A percentile compares a stretch with the other conserved stretches of the same genome.
Evolutionary conservation across 306 rosid species (phyloP).

Genomic region (Casuarina glauca): DNA sequence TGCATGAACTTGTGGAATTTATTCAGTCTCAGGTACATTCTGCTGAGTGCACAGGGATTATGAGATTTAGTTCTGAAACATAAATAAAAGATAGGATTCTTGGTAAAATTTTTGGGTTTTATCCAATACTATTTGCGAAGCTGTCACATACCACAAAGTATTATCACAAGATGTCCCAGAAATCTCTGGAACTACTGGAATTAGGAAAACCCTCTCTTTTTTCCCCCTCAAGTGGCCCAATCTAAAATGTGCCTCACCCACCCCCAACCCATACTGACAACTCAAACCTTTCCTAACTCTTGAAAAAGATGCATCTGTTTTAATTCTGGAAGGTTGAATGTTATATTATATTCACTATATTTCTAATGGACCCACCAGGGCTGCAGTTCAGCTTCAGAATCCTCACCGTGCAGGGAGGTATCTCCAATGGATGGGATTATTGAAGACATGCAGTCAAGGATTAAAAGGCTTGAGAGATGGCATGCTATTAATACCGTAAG

Average conservation of each 20-base stretch:
- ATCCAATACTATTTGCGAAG: conserved; percentile 7
- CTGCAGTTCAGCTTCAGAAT: conserved; percentile 75
- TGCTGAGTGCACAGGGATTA: conserved; percentile 6
- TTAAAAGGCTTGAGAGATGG: conserved; percentile 92
- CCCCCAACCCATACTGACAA: no score
- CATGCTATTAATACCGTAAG: conserved; percentile 88
- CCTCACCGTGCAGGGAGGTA: conserved; percentile 65
- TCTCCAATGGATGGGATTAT: conserved; percentile 70
- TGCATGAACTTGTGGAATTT: conserved; percentile 89
- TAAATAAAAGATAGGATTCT: not conserved
- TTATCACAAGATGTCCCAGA: not conserved
- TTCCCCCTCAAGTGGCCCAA: not conserved
- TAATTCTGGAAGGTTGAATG: not conserved
- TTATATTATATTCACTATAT: conserved; percentile 6
- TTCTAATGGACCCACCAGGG: conserved; percentile 57
- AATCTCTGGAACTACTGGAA: not conserved
- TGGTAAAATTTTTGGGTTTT: conserved; percentile 13
- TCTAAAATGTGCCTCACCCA: no score
- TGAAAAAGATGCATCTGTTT: not conserved
- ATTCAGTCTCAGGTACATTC: conserved; percentile 88
- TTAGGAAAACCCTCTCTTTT: not conserved
- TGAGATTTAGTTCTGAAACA: not conserved
- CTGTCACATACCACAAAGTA: not conserved
- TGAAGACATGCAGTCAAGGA: conserved; percentile 95
- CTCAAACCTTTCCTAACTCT: not conserved